These are phyloP conservation scores for Cucurbita moschata DNA, from an alignment of 306 rosid genomes.

Conservation along the genomic window DNA sequence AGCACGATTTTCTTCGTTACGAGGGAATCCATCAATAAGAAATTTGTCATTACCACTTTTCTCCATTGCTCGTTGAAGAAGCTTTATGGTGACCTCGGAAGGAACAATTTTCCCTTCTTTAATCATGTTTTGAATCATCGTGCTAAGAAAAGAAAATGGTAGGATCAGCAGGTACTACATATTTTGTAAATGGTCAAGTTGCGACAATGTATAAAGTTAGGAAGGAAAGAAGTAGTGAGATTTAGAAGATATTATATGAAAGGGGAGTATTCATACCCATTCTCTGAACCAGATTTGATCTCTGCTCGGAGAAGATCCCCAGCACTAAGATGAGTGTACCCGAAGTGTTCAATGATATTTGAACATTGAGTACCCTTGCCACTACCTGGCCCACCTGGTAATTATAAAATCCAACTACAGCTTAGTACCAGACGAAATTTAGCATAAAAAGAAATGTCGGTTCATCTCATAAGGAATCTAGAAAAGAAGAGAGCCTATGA, in stretches of 20 bases:
- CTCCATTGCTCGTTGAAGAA: constrained; percentile 71
- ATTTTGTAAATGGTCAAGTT: not conserved
- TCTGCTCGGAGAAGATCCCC: constrained; percentile 99
- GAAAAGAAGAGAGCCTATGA: not conserved
- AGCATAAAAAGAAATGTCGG: not conserved
- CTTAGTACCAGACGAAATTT: constrained; percentile 1
- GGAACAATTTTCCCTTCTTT: constrained; percentile 96
- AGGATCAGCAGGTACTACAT: not conserved
- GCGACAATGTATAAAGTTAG: not conserved
- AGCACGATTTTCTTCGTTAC: constrained; percentile 97
- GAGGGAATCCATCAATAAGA: constrained; percentile 99
- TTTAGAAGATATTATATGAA: not conserved
- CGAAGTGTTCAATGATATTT: constrained; percentile 53
- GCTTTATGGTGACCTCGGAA: constrained; percentile 84
- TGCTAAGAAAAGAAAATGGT: constrained; percentile 30
- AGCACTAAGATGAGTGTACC: constrained; percentile 93
- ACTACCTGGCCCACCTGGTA: constrained; percentile 93
- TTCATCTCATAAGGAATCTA: not conserved
- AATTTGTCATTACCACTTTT: constrained; percentile 68
- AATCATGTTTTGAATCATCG: constrained; percentile 91
- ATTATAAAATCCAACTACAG: constrained; percentile 13
- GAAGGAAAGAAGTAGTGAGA: not conserved
- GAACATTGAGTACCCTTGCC: constrained; percentile 99
- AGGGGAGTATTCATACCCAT: constrained; percentile 43
- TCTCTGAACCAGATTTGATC: constrained; percentile 88